These are phyloP conservation scores for Rhynchospora breviuscula DNA, from an alignment of 176 grass and related monocot species.

Conservation along the genomic window DNA sequence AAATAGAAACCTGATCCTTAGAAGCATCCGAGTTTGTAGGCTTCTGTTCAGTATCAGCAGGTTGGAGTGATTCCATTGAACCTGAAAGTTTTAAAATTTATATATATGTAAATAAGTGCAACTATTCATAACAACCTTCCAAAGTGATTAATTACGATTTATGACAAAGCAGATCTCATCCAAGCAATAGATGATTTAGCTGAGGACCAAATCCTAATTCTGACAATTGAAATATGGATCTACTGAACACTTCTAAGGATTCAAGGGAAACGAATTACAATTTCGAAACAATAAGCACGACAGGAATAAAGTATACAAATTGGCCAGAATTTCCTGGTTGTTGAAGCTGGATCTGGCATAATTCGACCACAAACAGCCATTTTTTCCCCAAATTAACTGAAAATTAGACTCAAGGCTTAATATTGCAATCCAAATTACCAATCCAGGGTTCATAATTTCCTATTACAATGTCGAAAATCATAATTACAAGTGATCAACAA, in stretches of 20 bases:
- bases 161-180: slow-evolving; percentile 6
- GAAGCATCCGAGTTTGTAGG: slow-evolving; percentile 10
- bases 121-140: not conserved
- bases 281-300: not conserved
- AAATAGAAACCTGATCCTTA: slow-evolving; percentile 18
- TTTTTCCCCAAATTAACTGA: not conserved
- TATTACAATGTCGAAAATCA: not conserved
- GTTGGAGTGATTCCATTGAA: slow-evolving; percentile 23
- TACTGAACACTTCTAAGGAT: not conserved
- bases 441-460: not conserved
- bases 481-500: not conserved
- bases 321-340: not conserved
- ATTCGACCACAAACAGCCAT: slow-evolving; percentile 6
- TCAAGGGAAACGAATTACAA: not conserved
- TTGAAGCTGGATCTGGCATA: slow-evolving; percentile 21
- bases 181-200: not conserved
- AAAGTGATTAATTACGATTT: not conserved
- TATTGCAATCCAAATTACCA: not conserved
- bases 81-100: not conserved
- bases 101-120: not conserved
- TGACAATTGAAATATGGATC: not conserved
- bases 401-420: not conserved
- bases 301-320: not conserved
- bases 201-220: not conserved
- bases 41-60: slow-evolving; percentile 11